Evolutionary conservation across 352 stramenopile genomes (phyloP), one percentile per base, ranked within the genome.

Genomic region (Phytopythium ostracodes): DNA sequence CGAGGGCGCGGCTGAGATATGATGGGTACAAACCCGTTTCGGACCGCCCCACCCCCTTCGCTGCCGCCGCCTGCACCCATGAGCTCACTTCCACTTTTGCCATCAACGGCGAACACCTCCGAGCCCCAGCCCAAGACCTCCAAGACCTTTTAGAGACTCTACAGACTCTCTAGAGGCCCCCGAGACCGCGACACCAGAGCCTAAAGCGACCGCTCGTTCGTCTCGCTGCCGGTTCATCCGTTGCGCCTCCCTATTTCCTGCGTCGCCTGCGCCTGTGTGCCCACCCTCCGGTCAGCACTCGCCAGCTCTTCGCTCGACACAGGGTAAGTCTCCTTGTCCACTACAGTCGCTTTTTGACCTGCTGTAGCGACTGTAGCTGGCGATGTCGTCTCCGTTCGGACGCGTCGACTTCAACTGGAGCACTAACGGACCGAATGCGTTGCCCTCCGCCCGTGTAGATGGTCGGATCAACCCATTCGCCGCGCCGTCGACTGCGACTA

Each of bases 1-100:
- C 0, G 42, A 47, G 46, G 4, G 12, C 17, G 8, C 10, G 15
- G 25, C n/a, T 14, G 7, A 17, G 10, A 25, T 20, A 10, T 43
- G 10, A 25, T 56, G 18, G 50, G 29, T 56, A 56, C 51, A 56
- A 53, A 53, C 46, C 46, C 46, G 46, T 35, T 51, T 27, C 20
- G 42, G 20, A 8, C 42, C 42, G 4, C 29, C 29, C 29, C 29
- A 33, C 29, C 22, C 9, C 36, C 5, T 43, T 47, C 42, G 12
- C 44, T 4, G 20, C 6, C 46, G 46, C 5, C n/a, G 46, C 24
- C 22, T 2, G 2, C 22, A 35, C 27, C 49, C 15, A 38, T 27
- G 0, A 40, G 25, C 49, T 40, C 49, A 56, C 9, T 56, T 56
- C 25, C 49, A 15, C 0, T 56, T 56, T 56, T 40, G 49, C 49